A percentile compares a stretch with the other conserved stretches of the same genome.
Evolutionary conservation across 805 yeast genomes (phyloP).

Genomic region (Cyberlindnera japonica): DNA sequence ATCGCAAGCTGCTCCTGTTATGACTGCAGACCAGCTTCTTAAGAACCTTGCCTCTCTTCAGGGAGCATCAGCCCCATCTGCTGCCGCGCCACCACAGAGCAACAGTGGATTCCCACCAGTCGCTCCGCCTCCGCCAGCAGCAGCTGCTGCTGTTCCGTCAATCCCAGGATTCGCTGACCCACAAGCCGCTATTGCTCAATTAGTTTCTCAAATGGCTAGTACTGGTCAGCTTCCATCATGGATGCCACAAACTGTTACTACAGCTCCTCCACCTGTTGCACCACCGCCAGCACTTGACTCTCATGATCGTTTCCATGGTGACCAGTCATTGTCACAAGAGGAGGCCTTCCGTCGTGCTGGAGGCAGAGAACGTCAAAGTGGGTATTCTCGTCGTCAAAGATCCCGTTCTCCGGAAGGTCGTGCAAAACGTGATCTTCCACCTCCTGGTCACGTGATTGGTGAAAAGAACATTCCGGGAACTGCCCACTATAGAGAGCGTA

Average conservation of each 20-base stretch:
- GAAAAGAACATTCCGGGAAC: conserved; percentile 69
- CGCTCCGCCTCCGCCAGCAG: conserved; percentile 13
- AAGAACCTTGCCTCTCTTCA: conserved; percentile 62
- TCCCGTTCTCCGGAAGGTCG: conserved; percentile 30
- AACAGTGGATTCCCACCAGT: conserved; percentile 25
- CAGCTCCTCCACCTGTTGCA: conserved; percentile 6
- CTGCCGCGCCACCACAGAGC: conserved; percentile 6
- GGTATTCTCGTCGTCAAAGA: conserved; percentile 23
- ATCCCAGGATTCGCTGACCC: conserved; percentile 30
- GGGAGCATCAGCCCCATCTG: conserved; percentile 2
- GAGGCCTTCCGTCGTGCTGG: conserved; percentile 28
- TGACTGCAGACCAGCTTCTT: conserved; percentile 59
- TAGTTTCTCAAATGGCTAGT: conserved; percentile 22
- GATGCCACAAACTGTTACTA: conserved; percentile 16
- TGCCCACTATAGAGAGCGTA: conserved; percentile 73
- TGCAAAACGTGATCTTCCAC: conserved; percentile 18
- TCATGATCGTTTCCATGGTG: conserved; percentile 13
- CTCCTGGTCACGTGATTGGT: conserved; percentile 39
- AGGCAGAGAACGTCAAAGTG: conserved; percentile 13
- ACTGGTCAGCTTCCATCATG: conserved; percentile 26
- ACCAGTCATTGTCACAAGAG: conserved; percentile 21
- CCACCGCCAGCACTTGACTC: conserved; percentile 10
- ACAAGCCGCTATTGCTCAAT: conserved; percentile 39
- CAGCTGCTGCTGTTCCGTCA: too few relatives aligned
- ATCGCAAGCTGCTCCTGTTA: conserved; percentile 38